A percentile compares a stretch with the other conserved stretches of the same genome.
phyloP scores from a whole-genome alignment of 2,329 filamentous ascomycete species.

The Dactylellina parvicollis region DNA sequence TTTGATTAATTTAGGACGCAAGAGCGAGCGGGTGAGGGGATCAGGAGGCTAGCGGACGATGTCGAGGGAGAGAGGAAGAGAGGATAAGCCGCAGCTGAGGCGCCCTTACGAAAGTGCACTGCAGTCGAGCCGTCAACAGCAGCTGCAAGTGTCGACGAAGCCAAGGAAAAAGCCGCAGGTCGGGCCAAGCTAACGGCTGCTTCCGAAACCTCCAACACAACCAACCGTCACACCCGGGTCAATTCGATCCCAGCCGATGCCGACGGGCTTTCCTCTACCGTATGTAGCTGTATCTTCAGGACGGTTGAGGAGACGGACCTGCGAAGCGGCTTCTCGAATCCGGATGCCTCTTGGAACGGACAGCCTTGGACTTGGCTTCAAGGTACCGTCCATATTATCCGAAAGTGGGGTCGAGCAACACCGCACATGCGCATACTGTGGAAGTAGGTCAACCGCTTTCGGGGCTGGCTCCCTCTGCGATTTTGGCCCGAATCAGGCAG shows the following conservation, averaged over 20 bases:
- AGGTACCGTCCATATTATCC: slow-evolving; percentile 35
- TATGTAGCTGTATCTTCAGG: neutral
- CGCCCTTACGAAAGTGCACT: slow-evolving; percentile 8
- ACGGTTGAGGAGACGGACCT: too few relatives aligned
- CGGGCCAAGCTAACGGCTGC: slow-evolving; percentile 21
- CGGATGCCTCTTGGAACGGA: too few relatives aligned
- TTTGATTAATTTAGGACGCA: neutral
- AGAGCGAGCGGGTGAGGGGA: neutral
- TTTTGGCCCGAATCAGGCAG: slow-evolving; percentile 1
- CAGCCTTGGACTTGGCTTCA: slow-evolving; percentile 8
- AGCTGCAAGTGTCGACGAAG: slow-evolving; percentile 28
- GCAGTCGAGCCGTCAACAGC: neutral
- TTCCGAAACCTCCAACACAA: slow-evolving; percentile 33
- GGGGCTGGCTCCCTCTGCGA: neutral
- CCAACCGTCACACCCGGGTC: slow-evolving; percentile 5
- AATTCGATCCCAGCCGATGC: neutral
- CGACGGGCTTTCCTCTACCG: neutral
- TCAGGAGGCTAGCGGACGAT: neutral
- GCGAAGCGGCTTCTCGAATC: too few relatives aligned
- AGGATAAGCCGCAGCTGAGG: slow-evolving; percentile 49
- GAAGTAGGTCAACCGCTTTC: neutral
- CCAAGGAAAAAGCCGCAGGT: slow-evolving; percentile 38
- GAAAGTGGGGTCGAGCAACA: slow-evolving; percentile 51
- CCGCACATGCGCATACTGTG: slow-evolving; percentile 3
- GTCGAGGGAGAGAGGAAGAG: slow-evolving; percentile 2